Conservation (phyloP, 1,284 basidiomycete species). For the Leucoagaricus sp. region DNA sequence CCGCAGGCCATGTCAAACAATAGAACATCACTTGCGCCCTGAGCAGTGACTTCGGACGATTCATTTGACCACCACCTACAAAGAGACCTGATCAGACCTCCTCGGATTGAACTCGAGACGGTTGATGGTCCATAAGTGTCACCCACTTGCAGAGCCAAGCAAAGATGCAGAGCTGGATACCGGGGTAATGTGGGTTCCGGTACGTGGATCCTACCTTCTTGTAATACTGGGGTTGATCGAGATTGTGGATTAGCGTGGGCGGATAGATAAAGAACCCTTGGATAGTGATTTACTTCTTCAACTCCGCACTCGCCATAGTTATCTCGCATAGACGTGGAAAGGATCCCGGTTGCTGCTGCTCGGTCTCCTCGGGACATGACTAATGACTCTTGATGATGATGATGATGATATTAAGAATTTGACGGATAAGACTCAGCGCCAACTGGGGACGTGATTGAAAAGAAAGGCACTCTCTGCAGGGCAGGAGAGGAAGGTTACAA, state of each 20-base stretch:
- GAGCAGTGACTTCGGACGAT: slow-evolving; percentile 16
- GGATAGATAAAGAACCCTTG: background rate
- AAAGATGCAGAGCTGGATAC: slow-evolving; percentile 58
- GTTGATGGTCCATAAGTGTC: background rate
- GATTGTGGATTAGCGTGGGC: background rate
- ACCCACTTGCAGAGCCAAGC: slow-evolving; percentile 52
- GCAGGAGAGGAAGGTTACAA: no score
- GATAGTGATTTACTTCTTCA: slow-evolving; percentile 47
- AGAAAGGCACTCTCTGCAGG: no score
- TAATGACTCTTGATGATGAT: background rate
- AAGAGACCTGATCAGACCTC: background rate
- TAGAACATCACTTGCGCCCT: slow-evolving; percentile 21
- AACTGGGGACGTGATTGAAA: no score
- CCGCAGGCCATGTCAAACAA: slow-evolving; percentile 43
- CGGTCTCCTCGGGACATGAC: slow-evolving; percentile 45
- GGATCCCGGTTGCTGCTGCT: slow-evolving; percentile 43
- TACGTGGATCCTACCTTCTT: slow-evolving; percentile 61
- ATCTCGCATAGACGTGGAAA: slow-evolving; percentile 66
- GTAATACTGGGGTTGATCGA: slow-evolving; percentile 33
- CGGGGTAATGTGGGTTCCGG: slow-evolving; percentile 74
- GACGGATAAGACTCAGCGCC: no score
- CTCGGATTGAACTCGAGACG: background rate
- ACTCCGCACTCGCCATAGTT: slow-evolving; percentile 71
- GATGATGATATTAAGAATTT: no score
- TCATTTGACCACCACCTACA: slow-evolving; percentile 38